A percentile compares a stretch with the other conserved stretches of the same genome.
phyloP scores from a whole-genome alignment of 352 stramenopile genomes.

The Halophytophthora polymorphica region DNA sequence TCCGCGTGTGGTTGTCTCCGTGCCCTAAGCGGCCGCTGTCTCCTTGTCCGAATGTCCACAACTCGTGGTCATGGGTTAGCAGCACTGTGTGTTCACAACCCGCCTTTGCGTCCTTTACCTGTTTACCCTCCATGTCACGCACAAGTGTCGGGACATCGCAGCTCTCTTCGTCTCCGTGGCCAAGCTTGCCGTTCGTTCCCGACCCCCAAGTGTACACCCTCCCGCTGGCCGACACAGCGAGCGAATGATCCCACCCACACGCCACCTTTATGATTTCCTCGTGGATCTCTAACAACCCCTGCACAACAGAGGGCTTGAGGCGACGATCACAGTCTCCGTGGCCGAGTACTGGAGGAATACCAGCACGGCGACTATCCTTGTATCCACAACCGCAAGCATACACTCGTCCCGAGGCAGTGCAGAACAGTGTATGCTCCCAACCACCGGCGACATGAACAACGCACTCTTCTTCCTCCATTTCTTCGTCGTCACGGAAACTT shows the following conservation, averaged over 20 bases:
- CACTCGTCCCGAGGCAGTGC: constrained; percentile 51
- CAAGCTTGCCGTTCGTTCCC: constrained; percentile 78
- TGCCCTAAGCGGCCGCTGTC: constrained; percentile 78
- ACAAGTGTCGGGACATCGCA: constrained; percentile 61
- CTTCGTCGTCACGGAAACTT: constrained; percentile 47
- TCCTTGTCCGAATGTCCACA: constrained; percentile 82
- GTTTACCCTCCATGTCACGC: constrained; percentile 39
- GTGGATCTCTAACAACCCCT: constrained; percentile 43
- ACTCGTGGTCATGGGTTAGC: constrained; percentile 50
- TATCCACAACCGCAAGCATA: constrained; percentile 81
- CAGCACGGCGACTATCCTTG: constrained; percentile 77
- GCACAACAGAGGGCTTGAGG: constrained; percentile 53
- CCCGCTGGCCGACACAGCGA: constrained; percentile 57
- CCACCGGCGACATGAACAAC: constrained; percentile 58
- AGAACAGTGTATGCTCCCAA: constrained; percentile 85
- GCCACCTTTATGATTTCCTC: constrained; percentile 64
- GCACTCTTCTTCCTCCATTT: constrained; percentile 41
- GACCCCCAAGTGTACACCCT: constrained; percentile 78
- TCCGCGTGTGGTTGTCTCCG: constrained; percentile 61
- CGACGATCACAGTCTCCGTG: constrained; percentile 69
- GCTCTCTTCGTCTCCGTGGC: constrained; percentile 80
- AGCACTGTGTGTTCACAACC: constrained; percentile 79
- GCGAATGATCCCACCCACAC: constrained; percentile 82
- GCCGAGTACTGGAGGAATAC: constrained; percentile 77
- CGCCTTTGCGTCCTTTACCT: constrained; percentile 66